phyloP scores from a whole-genome alignment of 768 basidiomycete species.

The Collybia mongolica region DNA sequence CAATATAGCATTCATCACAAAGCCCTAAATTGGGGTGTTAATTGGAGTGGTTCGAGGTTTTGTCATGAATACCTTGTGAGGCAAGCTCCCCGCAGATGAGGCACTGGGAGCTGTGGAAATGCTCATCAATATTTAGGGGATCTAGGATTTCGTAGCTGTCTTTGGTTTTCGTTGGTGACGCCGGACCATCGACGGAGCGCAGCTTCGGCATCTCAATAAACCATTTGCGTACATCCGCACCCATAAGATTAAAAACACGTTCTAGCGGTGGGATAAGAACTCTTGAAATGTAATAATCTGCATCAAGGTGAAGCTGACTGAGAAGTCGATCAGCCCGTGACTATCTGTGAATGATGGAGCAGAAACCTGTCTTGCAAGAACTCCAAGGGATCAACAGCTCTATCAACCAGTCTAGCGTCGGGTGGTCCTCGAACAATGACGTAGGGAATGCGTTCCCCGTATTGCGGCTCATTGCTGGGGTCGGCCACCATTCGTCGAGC shows the following conservation, averaged over 20 bases:
- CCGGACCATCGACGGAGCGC: slow-evolving; percentile 28
- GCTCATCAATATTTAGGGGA: slow-evolving; percentile 64
- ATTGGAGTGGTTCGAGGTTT: not conserved
- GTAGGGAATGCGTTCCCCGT: slow-evolving; percentile 92
- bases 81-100: slow-evolving; percentile 62
- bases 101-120: slow-evolving; percentile 72
- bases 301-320: slow-evolving; percentile 78
- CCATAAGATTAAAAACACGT: slow-evolving; percentile 87
- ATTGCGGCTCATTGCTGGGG: slow-evolving; percentile 81
- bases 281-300: slow-evolving; percentile 81
- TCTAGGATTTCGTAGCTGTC: slow-evolving; percentile 27
- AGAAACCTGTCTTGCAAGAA: slow-evolving; percentile 59
- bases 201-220: slow-evolving; percentile 82
- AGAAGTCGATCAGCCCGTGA: not conserved
- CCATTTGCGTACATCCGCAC: slow-evolving; percentile 86
- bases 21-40: slow-evolving; percentile 38
- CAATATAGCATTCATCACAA: slow-evolving; percentile 59
- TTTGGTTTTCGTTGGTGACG: slow-evolving; percentile 22
- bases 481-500: slow-evolving; percentile 72
- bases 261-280: slow-evolving; percentile 89
- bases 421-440: slow-evolving; percentile 72
- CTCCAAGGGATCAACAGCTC: slow-evolving; percentile 73
- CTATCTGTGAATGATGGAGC: too few relatives aligned
- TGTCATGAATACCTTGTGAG: slow-evolving; percentile 40
- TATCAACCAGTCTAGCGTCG: slow-evolving; percentile 66